These are phyloP conservation scores for Dillenia turbinata DNA, from an alignment of 164 flowering plant species.

Conservation along the genomic window DNA sequence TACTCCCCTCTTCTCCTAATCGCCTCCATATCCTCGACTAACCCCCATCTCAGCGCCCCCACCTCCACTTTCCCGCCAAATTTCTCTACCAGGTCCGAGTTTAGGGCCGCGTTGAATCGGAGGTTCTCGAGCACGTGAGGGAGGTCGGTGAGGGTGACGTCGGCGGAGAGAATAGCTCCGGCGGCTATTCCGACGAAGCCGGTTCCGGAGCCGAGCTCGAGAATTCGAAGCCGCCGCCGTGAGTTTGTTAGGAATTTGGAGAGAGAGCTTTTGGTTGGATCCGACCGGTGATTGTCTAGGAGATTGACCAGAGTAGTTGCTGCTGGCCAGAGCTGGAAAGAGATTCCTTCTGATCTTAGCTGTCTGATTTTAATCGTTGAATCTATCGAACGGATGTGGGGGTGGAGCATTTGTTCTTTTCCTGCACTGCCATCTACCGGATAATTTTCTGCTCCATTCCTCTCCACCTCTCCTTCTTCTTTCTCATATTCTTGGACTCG, in stretches of 20 bases:
- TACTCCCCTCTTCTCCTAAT: conserved; percentile 40
- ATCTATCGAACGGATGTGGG: conserved; percentile 41
- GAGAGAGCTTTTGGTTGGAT: conserved; percentile 29
- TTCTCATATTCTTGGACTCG: too few relatives aligned
- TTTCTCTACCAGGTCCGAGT: conserved; percentile 21
- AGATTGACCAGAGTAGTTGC: conserved; percentile 73
- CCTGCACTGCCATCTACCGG: too few relatives aligned
- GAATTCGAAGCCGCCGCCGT: conserved; percentile 43
- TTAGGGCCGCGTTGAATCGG: conserved; percentile 52
- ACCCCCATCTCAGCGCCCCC: conserved; percentile 73
- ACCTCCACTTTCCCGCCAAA: conserved; percentile 47
- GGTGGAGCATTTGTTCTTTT: conserved; percentile 18
- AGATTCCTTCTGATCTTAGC: conserved; percentile 74
- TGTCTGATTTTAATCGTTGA: conserved; percentile 52
- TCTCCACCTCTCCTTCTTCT: too few relatives aligned
- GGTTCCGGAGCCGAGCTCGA: conserved; percentile 95
- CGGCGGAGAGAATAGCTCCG: conserved; percentile 58
- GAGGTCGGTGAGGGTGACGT: conserved; percentile 78
- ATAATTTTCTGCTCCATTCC: too few relatives aligned
- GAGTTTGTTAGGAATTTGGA: conserved; percentile 15
- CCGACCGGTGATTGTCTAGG: conserved; percentile 39
- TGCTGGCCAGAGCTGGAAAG: conserved; percentile 98
- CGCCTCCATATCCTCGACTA: conserved; percentile 39
- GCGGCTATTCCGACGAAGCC: conserved; percentile 90
- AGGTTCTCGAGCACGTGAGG: conserved; percentile 77